phyloP scores from a whole-genome alignment of 2,329 filamentous ascomycete species.

The Corniculantispora saksenae region DNA sequence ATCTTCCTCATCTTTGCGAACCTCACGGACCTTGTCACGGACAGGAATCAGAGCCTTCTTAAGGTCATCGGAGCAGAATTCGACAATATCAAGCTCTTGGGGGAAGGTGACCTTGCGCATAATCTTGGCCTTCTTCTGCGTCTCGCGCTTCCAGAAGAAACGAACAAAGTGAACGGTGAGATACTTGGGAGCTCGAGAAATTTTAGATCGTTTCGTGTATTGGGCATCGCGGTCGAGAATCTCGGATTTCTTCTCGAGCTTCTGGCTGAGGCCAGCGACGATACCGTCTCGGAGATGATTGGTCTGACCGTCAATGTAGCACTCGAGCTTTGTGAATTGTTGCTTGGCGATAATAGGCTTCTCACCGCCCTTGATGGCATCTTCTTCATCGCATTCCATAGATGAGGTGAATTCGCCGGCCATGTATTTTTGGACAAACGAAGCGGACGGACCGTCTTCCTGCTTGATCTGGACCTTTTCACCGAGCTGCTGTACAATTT shows the following conservation, averaged over 20 bases:
- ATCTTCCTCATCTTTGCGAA: slow-evolving; percentile 93
- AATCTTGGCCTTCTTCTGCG: slow-evolving; percentile 98
- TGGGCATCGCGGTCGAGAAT: slow-evolving; percentile 73
- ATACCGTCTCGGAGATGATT: slow-evolving; percentile 93
- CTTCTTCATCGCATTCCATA: slow-evolving; percentile 81
- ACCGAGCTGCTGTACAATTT: slow-evolving; percentile 82
- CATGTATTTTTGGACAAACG: slow-evolving; percentile 91
- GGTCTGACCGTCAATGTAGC: slow-evolving; percentile 83
- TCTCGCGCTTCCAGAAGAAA: slow-evolving; percentile 96
- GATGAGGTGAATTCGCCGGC: slow-evolving; percentile 76
- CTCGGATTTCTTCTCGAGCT: slow-evolving; percentile 86
- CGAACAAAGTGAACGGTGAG: slow-evolving; percentile 95
- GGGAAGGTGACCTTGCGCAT: slow-evolving; percentile 98
- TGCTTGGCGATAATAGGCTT: slow-evolving; percentile 68
- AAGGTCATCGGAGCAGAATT: slow-evolving; percentile 92
- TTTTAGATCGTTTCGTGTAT: slow-evolving; percentile 90
- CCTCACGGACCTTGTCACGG: slow-evolving; percentile 93
- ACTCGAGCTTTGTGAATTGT: slow-evolving; percentile 88
- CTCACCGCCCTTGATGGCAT: slow-evolving; percentile 74
- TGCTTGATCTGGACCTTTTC: slow-evolving; percentile 72
- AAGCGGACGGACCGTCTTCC: slow-evolving; percentile 52
- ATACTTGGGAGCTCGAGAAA: slow-evolving; percentile 89
- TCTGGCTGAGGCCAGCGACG: slow-evolving; percentile 76
- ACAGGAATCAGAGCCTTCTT: slow-evolving; percentile 82
- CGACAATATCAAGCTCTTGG: slow-evolving; percentile 85